Evolutionary conservation across 345 rosid genomes (phyloP), one percentile per base, ranked within the genome.

Genomic region (Combretum micranthum): DNA sequence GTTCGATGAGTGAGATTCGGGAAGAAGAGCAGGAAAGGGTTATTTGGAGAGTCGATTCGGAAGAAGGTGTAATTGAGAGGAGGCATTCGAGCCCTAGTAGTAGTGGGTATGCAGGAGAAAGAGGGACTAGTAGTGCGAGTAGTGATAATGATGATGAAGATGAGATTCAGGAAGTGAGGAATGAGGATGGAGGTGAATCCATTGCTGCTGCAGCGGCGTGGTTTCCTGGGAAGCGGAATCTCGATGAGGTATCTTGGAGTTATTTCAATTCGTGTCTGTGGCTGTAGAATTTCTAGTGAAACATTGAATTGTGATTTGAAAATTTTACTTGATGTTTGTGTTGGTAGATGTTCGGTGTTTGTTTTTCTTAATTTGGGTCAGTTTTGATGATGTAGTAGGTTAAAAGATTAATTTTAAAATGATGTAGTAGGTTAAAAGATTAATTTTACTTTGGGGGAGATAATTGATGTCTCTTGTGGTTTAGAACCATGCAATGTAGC

Each of bases 91-190:
- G 88, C 59, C 88, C 96, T 23, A 81, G 83, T 44, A 88, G 90
- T 47, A 85, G 96, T 18, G 94, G 96, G 11, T 88, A 86, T 53
- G 96, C 83, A 3, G 94, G 87, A 32, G 94, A 74, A 77, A 80
- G 88, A 83, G 94, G 94, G 50, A 88, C 84, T 42, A 83, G 90
- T 68, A 76, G 86, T 16, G 93, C 71, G 3, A 68, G 47, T 14
- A 73, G 72, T 14, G 86, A 82, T 20, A 87, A 71, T 66, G 88
- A 77, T 13, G 75, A 72, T 13, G 86, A 82, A 17, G 90, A 73
- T 64, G 90, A 78, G 66, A 85, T 85, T 63, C 75, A 65, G 55
- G 88, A 75, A 79, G 71, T 67, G 42, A 64, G 39, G 39, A 7
- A 32, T 32, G 39, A 32, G 39, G 39, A 32, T 32, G 10, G 39